These are phyloP conservation scores for Aspergillus leporis DNA, from an alignment of 495 filamentous ascomycete species.

Conservation along the genomic window DNA sequence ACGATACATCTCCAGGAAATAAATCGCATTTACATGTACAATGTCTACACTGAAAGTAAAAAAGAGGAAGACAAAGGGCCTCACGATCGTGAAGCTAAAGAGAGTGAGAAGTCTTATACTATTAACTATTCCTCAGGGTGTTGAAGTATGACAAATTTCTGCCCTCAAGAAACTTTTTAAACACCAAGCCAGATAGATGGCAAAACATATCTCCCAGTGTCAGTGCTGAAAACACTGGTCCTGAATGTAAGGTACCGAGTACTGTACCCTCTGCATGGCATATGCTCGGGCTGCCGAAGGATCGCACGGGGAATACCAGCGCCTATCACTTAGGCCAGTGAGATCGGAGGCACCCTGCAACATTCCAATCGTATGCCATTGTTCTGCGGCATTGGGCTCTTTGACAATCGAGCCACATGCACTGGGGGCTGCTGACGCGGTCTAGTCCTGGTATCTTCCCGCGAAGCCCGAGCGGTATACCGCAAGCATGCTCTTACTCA, in stretches of 20 bases:
- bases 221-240: not conserved
- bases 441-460: not conserved
- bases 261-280: constrained; percentile 9
- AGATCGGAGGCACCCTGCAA: not conserved
- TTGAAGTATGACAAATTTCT: no score
- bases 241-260: constrained; percentile 10
- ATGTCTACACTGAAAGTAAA: no score
- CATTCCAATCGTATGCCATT: constrained; percentile 8
- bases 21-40: no score
- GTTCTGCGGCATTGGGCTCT: not conserved
- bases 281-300: not conserved
- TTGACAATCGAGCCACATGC: not conserved
- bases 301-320: constrained; percentile 4
- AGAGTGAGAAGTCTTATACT: no score
- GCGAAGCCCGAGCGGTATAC: not conserved
- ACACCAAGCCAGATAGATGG: no score
- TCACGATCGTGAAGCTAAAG: no score
- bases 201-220: not conserved
- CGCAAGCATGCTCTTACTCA: not conserved
- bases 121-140: no score
- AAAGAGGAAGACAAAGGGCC: no score
- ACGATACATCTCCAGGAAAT: no score
- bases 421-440: not conserved
- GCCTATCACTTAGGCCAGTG: not conserved
- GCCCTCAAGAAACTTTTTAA: no score